These are phyloP conservation scores for Lagerstroemia fauriei DNA, from an alignment of 441 rosid species.

Conservation along the genomic window DNA sequence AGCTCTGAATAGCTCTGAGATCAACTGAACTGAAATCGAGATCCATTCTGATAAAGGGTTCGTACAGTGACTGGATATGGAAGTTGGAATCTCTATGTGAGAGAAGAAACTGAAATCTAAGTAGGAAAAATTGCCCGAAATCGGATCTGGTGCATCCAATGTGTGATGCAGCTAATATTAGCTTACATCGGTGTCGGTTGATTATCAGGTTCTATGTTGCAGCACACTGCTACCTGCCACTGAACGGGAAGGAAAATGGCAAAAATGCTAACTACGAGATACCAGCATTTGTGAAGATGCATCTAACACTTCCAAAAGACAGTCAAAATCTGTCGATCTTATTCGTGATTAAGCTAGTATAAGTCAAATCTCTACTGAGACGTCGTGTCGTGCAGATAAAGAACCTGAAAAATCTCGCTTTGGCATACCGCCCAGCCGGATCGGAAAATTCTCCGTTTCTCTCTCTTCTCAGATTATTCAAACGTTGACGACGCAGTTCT, in stretches of 20 bases:
- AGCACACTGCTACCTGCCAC: no score
- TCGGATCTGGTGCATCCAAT: no score
- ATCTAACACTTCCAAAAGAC: neutral
- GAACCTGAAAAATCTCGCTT: no score
- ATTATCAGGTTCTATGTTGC: no score
- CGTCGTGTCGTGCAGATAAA: no score
- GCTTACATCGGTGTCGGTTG: no score
- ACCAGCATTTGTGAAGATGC: neutral
- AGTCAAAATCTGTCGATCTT: neutral
- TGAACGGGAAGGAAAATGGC: neutral
- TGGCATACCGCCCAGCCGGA: no score
- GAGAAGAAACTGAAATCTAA: no score
- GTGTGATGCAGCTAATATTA: no score
- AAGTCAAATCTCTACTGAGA: neutral
- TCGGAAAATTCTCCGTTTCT: neutral
- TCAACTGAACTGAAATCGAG: neutral
- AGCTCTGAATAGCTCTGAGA: neutral
- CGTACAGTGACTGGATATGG: no score
- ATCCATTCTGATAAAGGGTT: neutral
- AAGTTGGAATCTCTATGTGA: no score
- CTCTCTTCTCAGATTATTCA: neutral
- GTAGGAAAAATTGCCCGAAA: no score
- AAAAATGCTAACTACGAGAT: neutral
- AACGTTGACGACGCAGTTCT: slow-evolving; percentile 5
- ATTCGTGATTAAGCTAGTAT: neutral